Conservation (phyloP, 2,329 filamentous ascomycete genomes). For the Pseudocercospora fijiensis region DNA sequence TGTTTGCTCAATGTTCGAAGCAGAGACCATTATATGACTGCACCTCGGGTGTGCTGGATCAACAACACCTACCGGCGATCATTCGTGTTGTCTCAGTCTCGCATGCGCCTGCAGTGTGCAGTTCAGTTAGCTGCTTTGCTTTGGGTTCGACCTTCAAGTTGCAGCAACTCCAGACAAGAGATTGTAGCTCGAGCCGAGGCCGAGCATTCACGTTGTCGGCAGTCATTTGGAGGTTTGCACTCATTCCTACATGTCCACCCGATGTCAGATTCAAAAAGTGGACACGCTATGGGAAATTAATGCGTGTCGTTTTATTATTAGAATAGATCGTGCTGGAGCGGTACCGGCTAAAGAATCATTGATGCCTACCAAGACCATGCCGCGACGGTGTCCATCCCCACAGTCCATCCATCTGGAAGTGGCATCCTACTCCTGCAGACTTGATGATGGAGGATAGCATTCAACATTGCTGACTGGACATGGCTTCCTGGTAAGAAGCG, state of each 20-base stretch:
- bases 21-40: not conserved
- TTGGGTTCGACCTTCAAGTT: not conserved
- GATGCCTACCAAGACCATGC: not conserved
- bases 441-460: not conserved
- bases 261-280: too few species aligned
- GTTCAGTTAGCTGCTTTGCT: not conserved
- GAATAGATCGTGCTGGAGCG: not conserved
- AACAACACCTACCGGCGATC: not conserved
- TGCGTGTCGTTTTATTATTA: too few species aligned
- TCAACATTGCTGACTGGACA: not conserved
- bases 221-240: too few species aligned
- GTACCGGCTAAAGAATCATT: not conserved
- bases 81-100: not conserved
- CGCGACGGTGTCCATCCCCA: not conserved
- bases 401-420: too few species aligned
- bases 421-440: not conserved
- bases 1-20: not conserved
- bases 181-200: not conserved
- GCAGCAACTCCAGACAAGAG: too few species aligned
- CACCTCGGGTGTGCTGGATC: not conserved
- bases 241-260: too few species aligned
- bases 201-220: not conserved
- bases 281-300: not conserved
- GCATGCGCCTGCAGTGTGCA: not conserved
- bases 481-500: not conserved